These are phyloP conservation scores for Cyberlindnera euphorbiae DNA, from an alignment of 805 yeast genomes.

Conservation along the genomic window DNA sequence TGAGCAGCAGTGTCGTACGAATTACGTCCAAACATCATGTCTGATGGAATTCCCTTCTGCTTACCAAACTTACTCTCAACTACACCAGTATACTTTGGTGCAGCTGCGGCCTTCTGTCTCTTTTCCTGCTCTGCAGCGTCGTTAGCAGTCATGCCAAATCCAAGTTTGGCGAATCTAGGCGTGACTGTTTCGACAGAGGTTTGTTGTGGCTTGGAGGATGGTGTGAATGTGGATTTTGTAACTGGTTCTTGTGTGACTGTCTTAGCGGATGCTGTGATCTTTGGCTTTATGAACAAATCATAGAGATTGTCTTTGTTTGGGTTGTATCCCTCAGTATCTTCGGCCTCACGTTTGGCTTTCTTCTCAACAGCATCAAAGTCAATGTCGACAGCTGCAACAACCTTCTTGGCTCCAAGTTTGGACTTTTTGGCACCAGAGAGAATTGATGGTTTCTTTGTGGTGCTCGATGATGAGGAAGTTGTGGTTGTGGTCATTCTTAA, in stretches of 20 bases:
- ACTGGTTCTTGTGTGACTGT: conserved; percentile 23
- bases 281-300: no score
- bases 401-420: conserved; percentile 50
- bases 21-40: conserved; percentile 89
- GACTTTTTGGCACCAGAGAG: conserved; percentile 55
- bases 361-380: conserved; percentile 67
- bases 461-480: no score
- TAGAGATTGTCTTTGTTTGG: conserved; percentile 32
- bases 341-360: conserved; percentile 79
- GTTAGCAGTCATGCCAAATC: conserved; percentile 83
- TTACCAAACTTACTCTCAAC: conserved; percentile 74
- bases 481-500: conserved; percentile 27
- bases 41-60: conserved; percentile 94
- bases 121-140: conserved; percentile 45
- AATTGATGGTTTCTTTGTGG: conserved; percentile 38
- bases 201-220: no score
- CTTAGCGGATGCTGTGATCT: no score
- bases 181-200: conserved; percentile 46
- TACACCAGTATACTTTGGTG: conserved; percentile 66
- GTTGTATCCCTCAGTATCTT: conserved; percentile 47
- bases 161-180: conserved; percentile 74
- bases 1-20: conserved; percentile 72
- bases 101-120: conserved; percentile 42
- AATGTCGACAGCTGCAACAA: conserved; percentile 46
- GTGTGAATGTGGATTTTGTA: no score